Evolutionary conservation across 495 filamentous ascomycete species (phyloP).

Genomic region (Penicillium flavigenum): DNA sequence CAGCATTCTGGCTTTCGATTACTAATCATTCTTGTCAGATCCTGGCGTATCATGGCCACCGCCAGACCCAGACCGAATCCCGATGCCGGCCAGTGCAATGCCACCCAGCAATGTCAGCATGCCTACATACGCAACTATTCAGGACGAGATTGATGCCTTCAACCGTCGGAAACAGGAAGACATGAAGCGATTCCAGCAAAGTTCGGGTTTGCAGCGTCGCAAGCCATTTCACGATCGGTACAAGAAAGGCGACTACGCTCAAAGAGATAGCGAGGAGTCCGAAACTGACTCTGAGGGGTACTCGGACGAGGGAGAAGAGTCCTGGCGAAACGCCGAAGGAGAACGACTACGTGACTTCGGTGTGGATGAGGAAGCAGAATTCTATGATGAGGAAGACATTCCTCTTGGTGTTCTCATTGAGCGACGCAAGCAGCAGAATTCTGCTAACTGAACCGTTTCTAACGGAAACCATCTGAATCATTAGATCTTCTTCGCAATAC

Average conservation of each 20-base stretch:
- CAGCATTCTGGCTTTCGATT: not conserved
- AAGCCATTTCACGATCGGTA: conserved; percentile 52
- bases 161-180: conserved; percentile 57
- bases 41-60: conserved; percentile 74
- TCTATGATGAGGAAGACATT: conserved; percentile 77
- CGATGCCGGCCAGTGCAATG: conserved; percentile 38
- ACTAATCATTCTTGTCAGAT: conserved; percentile 32
- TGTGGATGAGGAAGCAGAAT: conserved; percentile 80
- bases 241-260: conserved; percentile 28
- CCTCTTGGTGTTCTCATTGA: conserved; percentile 57
- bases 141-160: conserved; percentile 56
- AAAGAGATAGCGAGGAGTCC: conserved; percentile 35
- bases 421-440: conserved; percentile 23
- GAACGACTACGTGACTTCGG: conserved; percentile 87
- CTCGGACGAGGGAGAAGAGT: conserved; percentile 54
- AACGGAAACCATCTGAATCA: not conserved
- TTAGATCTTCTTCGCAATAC: conserved; percentile 9
- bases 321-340: conserved; percentile 83
- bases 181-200: conserved; percentile 37
- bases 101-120: conserved; percentile 30
- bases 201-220: conserved; percentile 40
- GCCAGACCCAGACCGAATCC: conserved; percentile 80
- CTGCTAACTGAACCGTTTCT: not conserved
- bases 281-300: conserved; percentile 29
- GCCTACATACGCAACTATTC: conserved; percentile 33